phyloP scores from a whole-genome alignment of 805 yeast species.

The Kuraishia capsulata region DNA sequence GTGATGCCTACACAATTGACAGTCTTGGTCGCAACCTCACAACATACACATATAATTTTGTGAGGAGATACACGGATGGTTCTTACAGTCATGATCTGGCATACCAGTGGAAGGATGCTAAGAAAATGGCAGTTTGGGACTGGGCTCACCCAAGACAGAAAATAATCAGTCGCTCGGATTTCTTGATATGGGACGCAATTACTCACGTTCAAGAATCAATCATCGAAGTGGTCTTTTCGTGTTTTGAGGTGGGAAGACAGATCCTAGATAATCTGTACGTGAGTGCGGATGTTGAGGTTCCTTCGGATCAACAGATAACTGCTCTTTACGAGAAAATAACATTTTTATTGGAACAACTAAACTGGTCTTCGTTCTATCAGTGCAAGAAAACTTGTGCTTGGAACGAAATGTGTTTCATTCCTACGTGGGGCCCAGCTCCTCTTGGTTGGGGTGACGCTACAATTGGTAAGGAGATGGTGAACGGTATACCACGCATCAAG shows the following conservation, averaged over 20 bases:
- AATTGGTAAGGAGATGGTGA: conserved; percentile 14
- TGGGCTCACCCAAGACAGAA: conserved; percentile 34
- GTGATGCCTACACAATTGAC: neutral
- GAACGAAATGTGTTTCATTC: conserved; percentile 46
- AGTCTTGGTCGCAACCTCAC: conserved; percentile 25
- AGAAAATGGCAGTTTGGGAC: conserved; percentile 31
- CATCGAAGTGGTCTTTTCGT: conserved; percentile 24
- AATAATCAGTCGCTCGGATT: conserved; percentile 30
- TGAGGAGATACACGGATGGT: conserved; percentile 31
- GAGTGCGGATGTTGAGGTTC: conserved; percentile 3
- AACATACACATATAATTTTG: conserved; percentile 30
- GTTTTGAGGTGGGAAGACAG: conserved; percentile 21
- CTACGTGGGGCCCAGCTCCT: conserved; percentile 56
- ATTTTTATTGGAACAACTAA: conserved; percentile 18
- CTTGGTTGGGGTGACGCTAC: conserved; percentile 26
- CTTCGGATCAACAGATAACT: conserved; percentile 9
- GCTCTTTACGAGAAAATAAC: conserved; percentile 1
- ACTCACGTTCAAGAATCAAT: conserved; percentile 30
- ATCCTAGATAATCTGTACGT: conserved; percentile 14
- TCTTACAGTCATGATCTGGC: conserved; percentile 8
- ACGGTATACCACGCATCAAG: conserved; percentile 16
- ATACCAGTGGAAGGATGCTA: conserved; percentile 15
- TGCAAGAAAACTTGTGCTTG: conserved; percentile 32
- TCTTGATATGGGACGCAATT: conserved; percentile 39
- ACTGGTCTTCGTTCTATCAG: conserved; percentile 33